Evolutionary conservation across 495 filamentous ascomycete species (phyloP).

Genomic region (Hypomontagnella monticulosa): DNA sequence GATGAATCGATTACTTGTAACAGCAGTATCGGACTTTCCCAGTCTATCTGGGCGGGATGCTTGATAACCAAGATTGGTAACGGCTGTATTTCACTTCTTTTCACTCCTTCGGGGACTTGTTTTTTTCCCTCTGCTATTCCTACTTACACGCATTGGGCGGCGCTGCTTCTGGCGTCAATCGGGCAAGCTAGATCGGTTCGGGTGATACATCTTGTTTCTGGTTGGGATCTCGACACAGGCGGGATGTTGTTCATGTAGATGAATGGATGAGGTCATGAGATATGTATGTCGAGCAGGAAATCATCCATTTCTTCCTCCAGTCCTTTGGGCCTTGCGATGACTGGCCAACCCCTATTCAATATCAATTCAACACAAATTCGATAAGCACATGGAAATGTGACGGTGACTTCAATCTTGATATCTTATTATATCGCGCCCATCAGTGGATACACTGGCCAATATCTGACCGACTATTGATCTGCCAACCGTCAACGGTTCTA

Average conservation of each 20-base stretch:
- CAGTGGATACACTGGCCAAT: conserved; percentile 10
- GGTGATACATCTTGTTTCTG: conserved; percentile 10
- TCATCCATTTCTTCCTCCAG: conserved; percentile 30
- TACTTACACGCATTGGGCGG: conserved; percentile 37
- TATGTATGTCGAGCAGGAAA: conserved; percentile 30
- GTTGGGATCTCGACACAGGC: conserved; percentile 12
- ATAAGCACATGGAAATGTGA: conserved; percentile 6
- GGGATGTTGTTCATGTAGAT: conserved; percentile 32
- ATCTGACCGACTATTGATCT: conserved; percentile 28
- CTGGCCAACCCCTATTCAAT: conserved; percentile 28
- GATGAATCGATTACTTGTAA: conserved; percentile 8
- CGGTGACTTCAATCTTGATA: conserved; percentile 8
- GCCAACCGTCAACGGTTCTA: conserved; percentile 34
- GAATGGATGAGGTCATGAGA: conserved; percentile 40
- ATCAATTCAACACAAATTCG: conserved; percentile 33
- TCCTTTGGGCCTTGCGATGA: conserved; percentile 34
- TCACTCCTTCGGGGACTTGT: conserved; percentile 21
- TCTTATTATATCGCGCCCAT: conserved; percentile 17
- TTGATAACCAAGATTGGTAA: neutral
- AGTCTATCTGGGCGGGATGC: neutral
- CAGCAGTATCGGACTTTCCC: neutral
- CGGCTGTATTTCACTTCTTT: conserved; percentile 25
- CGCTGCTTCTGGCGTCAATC: conserved; percentile 36
- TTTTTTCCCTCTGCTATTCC: neutral
- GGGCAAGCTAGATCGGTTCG: conserved; percentile 37